Evolutionary conservation across 2,329 filamentous ascomycete genomes (phyloP).

Genomic region (Colletotrichum shisoi): DNA sequence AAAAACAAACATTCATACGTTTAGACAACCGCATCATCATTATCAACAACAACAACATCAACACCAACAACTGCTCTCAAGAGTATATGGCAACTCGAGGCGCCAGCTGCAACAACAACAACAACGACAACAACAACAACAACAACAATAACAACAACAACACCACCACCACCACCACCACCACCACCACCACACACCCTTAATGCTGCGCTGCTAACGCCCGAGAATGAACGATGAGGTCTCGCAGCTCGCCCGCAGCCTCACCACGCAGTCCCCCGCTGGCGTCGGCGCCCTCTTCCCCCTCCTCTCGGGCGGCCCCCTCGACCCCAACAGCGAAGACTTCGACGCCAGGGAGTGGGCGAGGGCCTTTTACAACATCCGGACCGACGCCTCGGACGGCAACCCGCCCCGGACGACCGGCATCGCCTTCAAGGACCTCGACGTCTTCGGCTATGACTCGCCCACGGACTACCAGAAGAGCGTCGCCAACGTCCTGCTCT

Average conservation of each 20-base stretch:
- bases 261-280: constrained; percentile 42
- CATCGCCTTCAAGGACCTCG: constrained; percentile 54
- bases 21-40: too few relatives aligned
- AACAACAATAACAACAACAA: too few relatives aligned
- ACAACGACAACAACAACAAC: too few relatives aligned
- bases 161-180: background rate
- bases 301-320: constrained; percentile 40
- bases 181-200: too few relatives aligned
- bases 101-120: too few relatives aligned
- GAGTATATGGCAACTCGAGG: too few relatives aligned
- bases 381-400: constrained; percentile 43
- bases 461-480: constrained; percentile 55
- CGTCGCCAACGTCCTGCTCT: constrained; percentile 50
- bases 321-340: constrained; percentile 52
- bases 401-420: constrained; percentile 48
- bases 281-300: constrained; percentile 45
- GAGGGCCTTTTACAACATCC: constrained; percentile 48
- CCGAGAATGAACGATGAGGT: constrained; percentile 39
- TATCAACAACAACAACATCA: too few relatives aligned
- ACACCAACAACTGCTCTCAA: too few relatives aligned
- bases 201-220: background rate
- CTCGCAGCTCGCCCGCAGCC: constrained; percentile 44
- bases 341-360: constrained; percentile 57
- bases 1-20: too few relatives aligned
- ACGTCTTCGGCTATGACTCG: constrained; percentile 53